Evolutionary conservation across 1,139 yeast genomes (phyloP).

Genomic region (Yamadazyma sp.): DNA sequence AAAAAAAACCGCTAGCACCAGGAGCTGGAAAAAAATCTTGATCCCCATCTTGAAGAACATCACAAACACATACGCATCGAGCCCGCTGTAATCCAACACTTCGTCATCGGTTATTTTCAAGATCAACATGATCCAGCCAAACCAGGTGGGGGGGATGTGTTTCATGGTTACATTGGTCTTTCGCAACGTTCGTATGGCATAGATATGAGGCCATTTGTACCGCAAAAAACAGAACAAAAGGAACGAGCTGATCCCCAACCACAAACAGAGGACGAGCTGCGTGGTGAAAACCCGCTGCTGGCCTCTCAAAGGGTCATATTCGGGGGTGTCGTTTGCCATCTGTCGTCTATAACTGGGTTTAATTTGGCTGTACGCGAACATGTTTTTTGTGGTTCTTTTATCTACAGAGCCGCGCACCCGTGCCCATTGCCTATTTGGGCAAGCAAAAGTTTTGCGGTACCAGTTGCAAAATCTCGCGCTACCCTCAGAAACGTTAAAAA

Average conservation of each 20-base stretch:
- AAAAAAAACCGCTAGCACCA: conserved; percentile 38
- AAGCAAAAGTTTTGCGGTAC: too few species aligned
- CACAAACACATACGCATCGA: conserved; percentile 48
- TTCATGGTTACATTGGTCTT: conserved; percentile 27
- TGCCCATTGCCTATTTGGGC: too few species aligned
- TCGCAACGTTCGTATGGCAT: conserved; percentile 49
- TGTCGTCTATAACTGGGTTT: conserved; percentile 3
- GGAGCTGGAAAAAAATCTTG: conserved; percentile 34
- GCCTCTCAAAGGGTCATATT: conserved; percentile 33
- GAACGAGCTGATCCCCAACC: conserved; percentile 38
- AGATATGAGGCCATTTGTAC: conserved; percentile 51
- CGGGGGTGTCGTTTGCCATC: conserved; percentile 15
- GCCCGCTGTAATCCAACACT: conserved; percentile 39
- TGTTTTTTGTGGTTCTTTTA: background rate
- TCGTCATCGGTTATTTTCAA: conserved; percentile 41
- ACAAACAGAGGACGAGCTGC: conserved; percentile 39
- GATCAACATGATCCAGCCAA: conserved; percentile 43
- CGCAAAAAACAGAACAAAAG: conserved; percentile 42
- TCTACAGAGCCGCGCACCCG: too few species aligned
- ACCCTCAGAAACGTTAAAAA: too few species aligned
- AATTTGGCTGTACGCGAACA: background rate
- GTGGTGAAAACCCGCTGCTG: conserved; percentile 48
- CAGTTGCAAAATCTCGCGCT: too few species aligned
- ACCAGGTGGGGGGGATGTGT: conserved; percentile 37
- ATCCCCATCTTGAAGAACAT: conserved; percentile 49